Percentiles rank a stretch among this genome's conserved stretches.
These are phyloP conservation scores for Diaporthe capsici DNA, from an alignment of 2,329 filamentous ascomycete species.

Conservation along the genomic window DNA sequence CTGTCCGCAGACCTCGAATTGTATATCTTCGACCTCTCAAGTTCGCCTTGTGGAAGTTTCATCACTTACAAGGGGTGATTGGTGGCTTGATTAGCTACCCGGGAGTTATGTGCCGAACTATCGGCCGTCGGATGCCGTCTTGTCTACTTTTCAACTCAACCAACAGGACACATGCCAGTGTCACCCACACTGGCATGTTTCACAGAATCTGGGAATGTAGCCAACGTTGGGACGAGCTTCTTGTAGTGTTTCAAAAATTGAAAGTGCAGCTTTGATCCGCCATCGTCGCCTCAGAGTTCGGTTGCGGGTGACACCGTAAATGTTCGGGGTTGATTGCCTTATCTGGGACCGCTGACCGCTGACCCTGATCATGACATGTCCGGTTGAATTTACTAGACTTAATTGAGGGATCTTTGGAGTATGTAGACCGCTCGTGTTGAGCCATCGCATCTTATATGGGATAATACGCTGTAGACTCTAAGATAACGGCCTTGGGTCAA, in stretches of 20 bases:
- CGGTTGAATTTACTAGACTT: too few relatives aligned
- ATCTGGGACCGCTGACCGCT: not conserved
- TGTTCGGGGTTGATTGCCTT: not conserved
- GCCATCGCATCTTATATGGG: too few relatives aligned
- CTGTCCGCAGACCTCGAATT: too few relatives aligned
- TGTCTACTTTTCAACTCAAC: not conserved
- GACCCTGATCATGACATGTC: not conserved
- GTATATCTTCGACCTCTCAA: not conserved
- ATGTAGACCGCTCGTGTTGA: not conserved
- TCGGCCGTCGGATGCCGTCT: constrained; percentile 7
- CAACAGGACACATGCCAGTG: too few relatives aligned
- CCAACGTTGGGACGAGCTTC: not conserved
- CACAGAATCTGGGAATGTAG: not conserved
- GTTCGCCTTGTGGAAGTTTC: not conserved
- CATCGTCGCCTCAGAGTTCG: not conserved
- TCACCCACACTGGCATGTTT: not conserved
- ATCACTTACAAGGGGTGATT: not conserved
- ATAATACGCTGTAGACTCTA: too few relatives aligned
- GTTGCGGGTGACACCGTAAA: too few relatives aligned
- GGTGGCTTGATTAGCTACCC: not conserved
- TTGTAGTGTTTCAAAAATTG: not conserved
- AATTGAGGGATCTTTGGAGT: not conserved
- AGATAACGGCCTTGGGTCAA: too few relatives aligned
- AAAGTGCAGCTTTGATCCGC: not conserved
- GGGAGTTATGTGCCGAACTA: not conserved